Evolutionary conservation across 208 protist species (phyloP).

Genomic region (Crithidia expoeki): DNA sequence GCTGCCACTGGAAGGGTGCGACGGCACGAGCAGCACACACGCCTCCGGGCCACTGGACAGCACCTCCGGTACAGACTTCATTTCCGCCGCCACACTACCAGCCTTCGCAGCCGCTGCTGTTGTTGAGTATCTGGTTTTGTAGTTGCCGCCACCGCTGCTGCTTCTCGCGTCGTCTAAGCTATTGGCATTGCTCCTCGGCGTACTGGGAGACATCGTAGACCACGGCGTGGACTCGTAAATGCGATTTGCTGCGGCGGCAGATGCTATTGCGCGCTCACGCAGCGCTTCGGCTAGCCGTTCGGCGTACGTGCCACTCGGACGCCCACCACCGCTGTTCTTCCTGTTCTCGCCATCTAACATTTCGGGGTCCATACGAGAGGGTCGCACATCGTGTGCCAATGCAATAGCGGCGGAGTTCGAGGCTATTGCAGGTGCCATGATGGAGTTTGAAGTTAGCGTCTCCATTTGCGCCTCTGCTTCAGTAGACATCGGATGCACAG

Average conservation of each 20-base stretch:
- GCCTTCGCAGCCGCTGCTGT: neutral
- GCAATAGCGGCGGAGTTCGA: neutral
- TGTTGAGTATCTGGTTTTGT: neutral
- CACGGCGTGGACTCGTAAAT: conserved; percentile 13
- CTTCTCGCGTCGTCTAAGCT: conserved; percentile 5
- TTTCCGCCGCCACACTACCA: neutral
- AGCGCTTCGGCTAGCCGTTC: conserved; percentile 22
- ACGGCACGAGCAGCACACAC: conserved; percentile 23
- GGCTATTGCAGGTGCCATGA: neutral
- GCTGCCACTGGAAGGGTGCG: neutral
- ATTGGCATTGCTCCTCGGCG: conserved; percentile 15
- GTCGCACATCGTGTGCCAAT: conserved; percentile 25
- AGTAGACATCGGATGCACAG: neutral
- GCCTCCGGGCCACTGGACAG: conserved; percentile 12
- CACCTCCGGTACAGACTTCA: neutral
- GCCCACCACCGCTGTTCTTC: neutral
- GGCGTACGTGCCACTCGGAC: conserved; percentile 15
- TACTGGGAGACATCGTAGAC: neutral
- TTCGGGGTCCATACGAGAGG: conserved; percentile 5
- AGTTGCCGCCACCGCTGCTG: neutral
- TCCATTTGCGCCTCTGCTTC: conserved; percentile 9
- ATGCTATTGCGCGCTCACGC: neutral
- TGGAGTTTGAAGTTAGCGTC: neutral
- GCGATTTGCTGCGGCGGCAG: neutral
- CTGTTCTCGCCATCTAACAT: neutral